Evolutionary conservation across 2,329 filamentous ascomycete genomes (phyloP).

Genomic region (Diplodia corticola): DNA sequence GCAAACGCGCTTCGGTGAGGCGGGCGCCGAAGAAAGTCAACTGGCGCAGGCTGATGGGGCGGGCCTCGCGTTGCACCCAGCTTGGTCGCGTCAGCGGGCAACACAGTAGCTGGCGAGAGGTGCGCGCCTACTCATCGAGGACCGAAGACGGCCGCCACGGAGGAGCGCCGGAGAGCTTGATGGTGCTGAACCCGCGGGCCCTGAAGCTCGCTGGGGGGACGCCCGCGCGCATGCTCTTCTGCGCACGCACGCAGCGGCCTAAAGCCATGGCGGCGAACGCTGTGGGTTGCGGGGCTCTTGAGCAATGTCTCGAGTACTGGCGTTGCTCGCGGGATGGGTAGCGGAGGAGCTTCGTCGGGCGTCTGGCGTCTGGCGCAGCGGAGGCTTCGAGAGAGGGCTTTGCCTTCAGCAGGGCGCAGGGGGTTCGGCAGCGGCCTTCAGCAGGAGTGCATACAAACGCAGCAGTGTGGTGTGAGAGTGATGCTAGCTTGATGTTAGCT

Average conservation of each 20-base stretch:
- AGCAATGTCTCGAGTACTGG: neutral
- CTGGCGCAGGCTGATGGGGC: constrained; percentile 94
- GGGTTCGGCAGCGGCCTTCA: neutral
- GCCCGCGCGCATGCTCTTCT: constrained; percentile 1
- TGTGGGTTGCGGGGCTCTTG: neutral
- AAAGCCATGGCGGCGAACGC: constrained; percentile 10
- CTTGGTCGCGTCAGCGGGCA: constrained; percentile 48
- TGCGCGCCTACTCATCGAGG: constrained; percentile 57
- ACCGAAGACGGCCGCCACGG: constrained; percentile 60
- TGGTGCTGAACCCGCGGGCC: neutral
- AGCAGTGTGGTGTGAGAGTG: constrained; percentile 9
- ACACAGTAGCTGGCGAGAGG: neutral
- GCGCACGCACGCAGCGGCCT: constrained; percentile 5
- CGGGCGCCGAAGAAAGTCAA: constrained; percentile 96
- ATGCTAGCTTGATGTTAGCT: constrained; percentile 14
- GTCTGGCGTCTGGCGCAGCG: neutral
- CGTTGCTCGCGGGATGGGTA: neutral
- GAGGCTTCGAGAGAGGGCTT: neutral
- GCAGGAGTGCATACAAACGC: neutral
- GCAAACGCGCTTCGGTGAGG: constrained; percentile 81
- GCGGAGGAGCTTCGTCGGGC: neutral
- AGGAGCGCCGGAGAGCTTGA: constrained; percentile 41
- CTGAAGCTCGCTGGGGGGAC: neutral
- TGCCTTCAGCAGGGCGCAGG: neutral
- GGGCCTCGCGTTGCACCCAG: constrained; percentile 89